Conservation (phyloP, 2,329 filamentous ascomycete species). For the Lecanosticta acicola region DNA sequence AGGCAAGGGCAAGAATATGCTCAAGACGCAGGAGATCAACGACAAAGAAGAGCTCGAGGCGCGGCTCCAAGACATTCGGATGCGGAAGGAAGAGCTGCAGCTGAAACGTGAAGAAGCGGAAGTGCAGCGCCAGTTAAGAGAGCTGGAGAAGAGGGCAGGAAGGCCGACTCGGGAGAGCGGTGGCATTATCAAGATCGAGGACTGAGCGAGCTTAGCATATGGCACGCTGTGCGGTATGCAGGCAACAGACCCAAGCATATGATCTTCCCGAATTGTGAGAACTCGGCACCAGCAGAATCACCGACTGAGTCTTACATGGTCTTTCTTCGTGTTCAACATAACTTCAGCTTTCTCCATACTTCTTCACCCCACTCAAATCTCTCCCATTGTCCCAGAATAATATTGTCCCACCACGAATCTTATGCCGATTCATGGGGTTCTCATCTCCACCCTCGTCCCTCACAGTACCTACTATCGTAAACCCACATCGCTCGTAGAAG, state of each 20-base stretch:
- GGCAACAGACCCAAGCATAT: too few relatives aligned
- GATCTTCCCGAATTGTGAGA: too few relatives aligned
- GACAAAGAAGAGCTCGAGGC: neutral
- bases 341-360: conserved; percentile 15
- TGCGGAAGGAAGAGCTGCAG: neutral
- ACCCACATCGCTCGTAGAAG: conserved; percentile 26
- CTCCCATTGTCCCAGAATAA: conserved; percentile 27
- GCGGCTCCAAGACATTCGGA: neutral
- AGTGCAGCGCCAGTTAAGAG: neutral
- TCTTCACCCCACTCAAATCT: conserved; percentile 14
- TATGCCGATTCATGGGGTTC: conserved; percentile 12
- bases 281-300: too few relatives aligned
- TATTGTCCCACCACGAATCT: conserved; percentile 18
- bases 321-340: too few relatives aligned
- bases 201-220: too few relatives aligned
- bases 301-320: too few relatives aligned
- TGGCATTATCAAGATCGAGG: neutral
- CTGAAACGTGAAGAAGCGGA: neutral
- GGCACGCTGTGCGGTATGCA: too few relatives aligned
- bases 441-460: conserved; percentile 18
- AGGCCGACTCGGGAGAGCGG: neutral
- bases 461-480: conserved; percentile 20
- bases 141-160: neutral
- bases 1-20: neutral
- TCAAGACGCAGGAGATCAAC: neutral